Evolutionary conservation across 768 basidiomycete genomes (phyloP).

Genomic region (Pleurotus ostreatus): DNA sequence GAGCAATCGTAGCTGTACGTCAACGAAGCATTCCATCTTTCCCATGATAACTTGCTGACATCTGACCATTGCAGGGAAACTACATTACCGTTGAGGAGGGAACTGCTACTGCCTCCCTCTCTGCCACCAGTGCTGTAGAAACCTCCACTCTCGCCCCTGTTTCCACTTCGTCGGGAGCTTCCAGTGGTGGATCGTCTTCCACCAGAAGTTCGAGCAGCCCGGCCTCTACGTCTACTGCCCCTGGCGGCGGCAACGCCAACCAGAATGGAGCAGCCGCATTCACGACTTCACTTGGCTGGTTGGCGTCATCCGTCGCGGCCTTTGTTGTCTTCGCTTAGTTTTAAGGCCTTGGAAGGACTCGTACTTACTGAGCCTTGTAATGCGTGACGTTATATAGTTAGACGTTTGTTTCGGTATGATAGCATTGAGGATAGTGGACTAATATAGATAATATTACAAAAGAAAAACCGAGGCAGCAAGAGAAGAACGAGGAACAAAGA

Average conservation of each 20-base stretch:
- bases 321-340: background rate
- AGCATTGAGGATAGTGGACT: background rate
- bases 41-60: conserved; percentile 1
- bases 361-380: too few relatives aligned
- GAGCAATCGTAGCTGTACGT: conserved; percentile 55
- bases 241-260: background rate
- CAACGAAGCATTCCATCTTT: background rate
- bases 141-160: conserved; percentile 47
- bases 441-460: background rate
- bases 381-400: too few relatives aligned
- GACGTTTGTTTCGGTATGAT: background rate
- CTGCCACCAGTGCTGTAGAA: conserved; percentile 62
- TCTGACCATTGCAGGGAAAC: conserved; percentile 38
- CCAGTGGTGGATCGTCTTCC: background rate
- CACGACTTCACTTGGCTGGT: background rate
- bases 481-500: background rate
- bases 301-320: background rate
- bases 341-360: background rate
- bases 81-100: conserved; percentile 78
- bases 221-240: background rate
- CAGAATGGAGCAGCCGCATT: background rate
- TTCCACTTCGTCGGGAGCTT: background rate
- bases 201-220: background rate
- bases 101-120: conserved; percentile 43
- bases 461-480: background rate